A percentile compares a stretch with the other conserved stretches of the same genome.
These are phyloP conservation scores for Tylopilus sp. DNA, from an alignment of 768 basidiomycete species.

Conservation along the genomic window DNA sequence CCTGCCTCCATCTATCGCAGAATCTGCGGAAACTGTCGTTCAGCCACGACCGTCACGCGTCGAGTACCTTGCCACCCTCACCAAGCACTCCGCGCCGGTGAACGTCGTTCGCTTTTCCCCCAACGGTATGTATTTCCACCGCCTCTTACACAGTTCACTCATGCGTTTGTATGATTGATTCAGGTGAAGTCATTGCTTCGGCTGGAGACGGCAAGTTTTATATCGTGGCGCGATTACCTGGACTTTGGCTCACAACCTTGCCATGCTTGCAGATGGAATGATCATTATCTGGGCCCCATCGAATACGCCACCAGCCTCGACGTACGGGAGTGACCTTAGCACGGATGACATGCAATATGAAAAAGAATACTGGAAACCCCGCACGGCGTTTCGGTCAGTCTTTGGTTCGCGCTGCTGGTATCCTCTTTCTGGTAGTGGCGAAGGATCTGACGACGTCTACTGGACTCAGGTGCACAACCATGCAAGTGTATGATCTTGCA, in stretches of 20 bases:
- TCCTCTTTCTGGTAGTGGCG: background rate
- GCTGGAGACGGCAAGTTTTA: conserved; percentile 85
- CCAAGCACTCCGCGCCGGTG: conserved; percentile 89
- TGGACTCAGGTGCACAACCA: conserved; percentile 73
- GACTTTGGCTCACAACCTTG: background rate
- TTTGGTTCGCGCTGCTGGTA: background rate
- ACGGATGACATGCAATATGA: conserved; percentile 82
- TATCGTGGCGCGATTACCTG: conserved; percentile 4
- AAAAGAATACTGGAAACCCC: conserved; percentile 93
- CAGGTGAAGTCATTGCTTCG: conserved; percentile 90
- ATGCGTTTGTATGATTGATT: background rate
- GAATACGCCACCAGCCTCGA: conserved; percentile 60
- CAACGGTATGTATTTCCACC: conserved; percentile 58
- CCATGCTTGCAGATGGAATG: conserved; percentile 73
- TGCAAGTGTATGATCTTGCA: conserved; percentile 97
- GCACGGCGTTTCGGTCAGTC: conserved; percentile 77
- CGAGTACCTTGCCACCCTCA: conserved; percentile 93
- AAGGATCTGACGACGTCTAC: conserved; percentile 2
- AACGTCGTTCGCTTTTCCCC: conserved; percentile 97
- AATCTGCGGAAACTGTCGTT: conserved; percentile 30
- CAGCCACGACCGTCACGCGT: conserved; percentile 72
- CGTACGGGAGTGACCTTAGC: conserved; percentile 80
- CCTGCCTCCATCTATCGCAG: conserved; percentile 56
- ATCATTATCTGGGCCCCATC: conserved; percentile 94
- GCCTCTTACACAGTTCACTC: background rate